Conservation (phyloP, 441 rosid genomes). For the Populus trichocarpa region DNA sequence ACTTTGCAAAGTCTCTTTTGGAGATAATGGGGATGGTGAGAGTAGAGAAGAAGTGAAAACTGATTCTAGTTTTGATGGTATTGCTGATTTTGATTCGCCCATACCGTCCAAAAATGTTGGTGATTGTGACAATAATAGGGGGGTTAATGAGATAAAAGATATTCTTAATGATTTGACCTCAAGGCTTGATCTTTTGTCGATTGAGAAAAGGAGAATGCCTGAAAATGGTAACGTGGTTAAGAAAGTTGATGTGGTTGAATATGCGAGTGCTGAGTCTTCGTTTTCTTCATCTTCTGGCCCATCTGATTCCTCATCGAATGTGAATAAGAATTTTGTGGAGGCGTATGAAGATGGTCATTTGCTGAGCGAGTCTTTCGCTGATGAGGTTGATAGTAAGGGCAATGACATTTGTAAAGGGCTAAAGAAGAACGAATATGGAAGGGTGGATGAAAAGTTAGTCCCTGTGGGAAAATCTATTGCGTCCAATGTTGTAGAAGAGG, state of each 20-base stretch:
- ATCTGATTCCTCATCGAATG: constrained; percentile 31
- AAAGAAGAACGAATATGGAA: constrained; percentile 16
- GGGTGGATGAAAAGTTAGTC: constrained; percentile 20
- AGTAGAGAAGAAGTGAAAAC: constrained; percentile 16
- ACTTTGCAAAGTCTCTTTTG: constrained; percentile 57
- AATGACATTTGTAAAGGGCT: constrained; percentile 10
- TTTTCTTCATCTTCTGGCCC: constrained; percentile 33
- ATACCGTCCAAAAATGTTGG: constrained; percentile 29
- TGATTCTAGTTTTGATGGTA: constrained; percentile 39
- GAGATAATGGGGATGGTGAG: constrained; percentile 18
- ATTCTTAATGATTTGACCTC: constrained; percentile 73
- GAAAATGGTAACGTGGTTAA: constrained; percentile 20
- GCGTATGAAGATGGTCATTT: constrained; percentile 17
- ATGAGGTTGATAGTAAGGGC: constrained; percentile 14
- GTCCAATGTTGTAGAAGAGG: constrained; percentile 31
- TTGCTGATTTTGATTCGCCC: constrained; percentile 76
- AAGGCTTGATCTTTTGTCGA: constrained; percentile 70
- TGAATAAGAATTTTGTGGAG: constrained; percentile 16
- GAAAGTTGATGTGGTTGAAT: constrained; percentile 27
- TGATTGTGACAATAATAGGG: constrained; percentile 19
- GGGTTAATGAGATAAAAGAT: constrained; percentile 63
- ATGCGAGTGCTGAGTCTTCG: constrained; percentile 45
- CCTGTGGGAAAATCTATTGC: constrained; percentile 23
- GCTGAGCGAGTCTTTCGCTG: constrained; percentile 15
- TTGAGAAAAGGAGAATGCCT: constrained; percentile 51